Evolutionary conservation across 208 protist species (phyloP).

Genomic region (Tetramitus jugosus): DNA sequence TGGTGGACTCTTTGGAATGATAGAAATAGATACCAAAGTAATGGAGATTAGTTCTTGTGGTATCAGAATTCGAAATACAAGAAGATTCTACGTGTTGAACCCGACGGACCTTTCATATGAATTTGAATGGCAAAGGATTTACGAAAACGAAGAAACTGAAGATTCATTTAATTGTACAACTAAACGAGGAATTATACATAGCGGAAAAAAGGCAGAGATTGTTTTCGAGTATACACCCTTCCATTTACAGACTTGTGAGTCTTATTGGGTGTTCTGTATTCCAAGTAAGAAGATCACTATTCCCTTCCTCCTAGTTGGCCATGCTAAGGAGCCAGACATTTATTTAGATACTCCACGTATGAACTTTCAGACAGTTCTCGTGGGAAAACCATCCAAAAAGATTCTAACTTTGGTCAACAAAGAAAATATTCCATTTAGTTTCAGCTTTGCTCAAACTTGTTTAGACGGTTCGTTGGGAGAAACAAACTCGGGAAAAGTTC

Average conservation of each 20-base stretch:
- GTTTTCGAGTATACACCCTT: conserved; percentile 85
- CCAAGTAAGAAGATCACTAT: conserved; percentile 47
- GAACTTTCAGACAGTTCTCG: conserved; percentile 75
- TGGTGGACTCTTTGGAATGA: not conserved
- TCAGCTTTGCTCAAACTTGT: conserved; percentile 65
- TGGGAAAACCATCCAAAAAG: conserved; percentile 61
- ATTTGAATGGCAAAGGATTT: conserved; percentile 77
- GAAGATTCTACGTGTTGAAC: conserved; percentile 86
- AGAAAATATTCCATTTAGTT: conserved; percentile 80
- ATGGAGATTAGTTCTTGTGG: conserved; percentile 82
- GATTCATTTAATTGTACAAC: not conserved
- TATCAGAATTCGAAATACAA: conserved; percentile 68
- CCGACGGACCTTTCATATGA: conserved; percentile 75
- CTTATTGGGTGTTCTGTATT: conserved; percentile 80
- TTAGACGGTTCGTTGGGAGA: not conserved
- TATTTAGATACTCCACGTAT: conserved; percentile 70
- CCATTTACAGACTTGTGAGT: conserved; percentile 63
- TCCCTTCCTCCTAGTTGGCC: conserved; percentile 85
- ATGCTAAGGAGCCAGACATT: conserved; percentile 78
- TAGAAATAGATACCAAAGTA: conserved; percentile 53
- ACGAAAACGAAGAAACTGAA: not conserved
- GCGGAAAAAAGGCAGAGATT: conserved; percentile 84
- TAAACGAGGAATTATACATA: conserved; percentile 50
- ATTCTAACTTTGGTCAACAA: conserved; percentile 76
- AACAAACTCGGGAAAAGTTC: conserved; percentile 35